These are phyloP conservation scores for Lanmaoa pseudosensibilis DNA, from an alignment of 768 basidiomycete species.

Conservation along the genomic window DNA sequence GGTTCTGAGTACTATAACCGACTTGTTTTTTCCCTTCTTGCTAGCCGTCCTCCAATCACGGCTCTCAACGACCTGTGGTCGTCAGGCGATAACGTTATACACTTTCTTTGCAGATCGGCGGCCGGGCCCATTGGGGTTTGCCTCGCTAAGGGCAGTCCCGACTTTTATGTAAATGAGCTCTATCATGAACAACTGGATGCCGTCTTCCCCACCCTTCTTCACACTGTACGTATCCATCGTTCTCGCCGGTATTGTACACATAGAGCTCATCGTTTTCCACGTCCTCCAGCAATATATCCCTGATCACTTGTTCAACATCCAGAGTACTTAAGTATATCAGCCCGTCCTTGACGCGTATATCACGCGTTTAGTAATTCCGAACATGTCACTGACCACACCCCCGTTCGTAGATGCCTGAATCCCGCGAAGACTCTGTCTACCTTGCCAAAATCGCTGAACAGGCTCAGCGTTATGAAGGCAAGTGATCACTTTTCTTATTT, in stretches of 20 bases:
- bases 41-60: no score
- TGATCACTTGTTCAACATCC: conserved; percentile 25
- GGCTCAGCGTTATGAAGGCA: conserved; percentile 98
- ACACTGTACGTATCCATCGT: conserved; percentile 42
- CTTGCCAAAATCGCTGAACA: conserved; percentile 99
- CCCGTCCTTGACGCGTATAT: conserved; percentile 43
- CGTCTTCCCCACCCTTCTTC: conserved; percentile 39
- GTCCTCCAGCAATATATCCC: conserved; percentile 14
- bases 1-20: no score
- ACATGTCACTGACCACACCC: conserved; percentile 17
- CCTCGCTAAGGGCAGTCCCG: no score
- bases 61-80: no score
- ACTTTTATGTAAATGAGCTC: conserved; percentile 12
- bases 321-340: conserved; percentile 44
- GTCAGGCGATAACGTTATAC: no score
- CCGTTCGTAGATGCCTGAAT: conserved; percentile 64
- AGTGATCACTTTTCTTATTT: conserved; percentile 15
- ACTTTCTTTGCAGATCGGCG: no score
- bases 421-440: conserved; percentile 96
- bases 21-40: no score
- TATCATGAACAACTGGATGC: conserved; percentile 50
- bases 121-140: no score
- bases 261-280: conserved; percentile 38
- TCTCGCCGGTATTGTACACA: conserved; percentile 32
- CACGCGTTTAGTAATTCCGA: conserved; percentile 19